Evolutionary conservation across 495 filamentous ascomycete genomes (phyloP), one percentile per base, ranked within the genome.

Genomic region (Penicillium canescens): DNA sequence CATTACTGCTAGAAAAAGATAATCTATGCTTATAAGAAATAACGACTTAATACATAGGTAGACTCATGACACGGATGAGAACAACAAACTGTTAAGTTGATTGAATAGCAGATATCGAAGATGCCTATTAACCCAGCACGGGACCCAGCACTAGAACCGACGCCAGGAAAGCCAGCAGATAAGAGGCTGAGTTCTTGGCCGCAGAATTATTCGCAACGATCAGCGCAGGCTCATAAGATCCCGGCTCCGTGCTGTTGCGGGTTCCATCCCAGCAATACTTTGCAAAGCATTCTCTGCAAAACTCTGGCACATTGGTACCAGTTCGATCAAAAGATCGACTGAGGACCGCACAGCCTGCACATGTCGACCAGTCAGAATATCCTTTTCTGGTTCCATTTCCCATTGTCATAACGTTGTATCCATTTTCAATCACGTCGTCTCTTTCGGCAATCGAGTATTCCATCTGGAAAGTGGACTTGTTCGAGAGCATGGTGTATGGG

Each of bases 191-290:
- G 4, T 31, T 5, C 9, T 31, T 31, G 6, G 8, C 9, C 28
- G 6, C 28, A 9, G 9, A 31, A 31, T 31, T 31, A 2, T 31
- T 31, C 9, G 28, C 28, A 31, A 31, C 28, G 9, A 31, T 10
- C 2, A 31, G 5, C 28, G 9, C 28, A 31, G 28, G 28, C 28
- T 31, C 28, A 42, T 71, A 71, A 6, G 14, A 26, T 0, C 6
- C 31, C 2, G 70, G 67, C 7, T 62, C 58, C 4, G 57, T 77
- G 21, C 60, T 71, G 46, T 85, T 78, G 3, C 78, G 49, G 7
- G 79, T 88, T 5, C 92, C 92, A 61, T 94, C 78, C 92, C 92
- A 96, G 78, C 92, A 96, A 70, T 92, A 95, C 38, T 74, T 61
- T 42, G 71, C 51, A 63, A 96, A 96, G 71, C 92, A 96, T 10